Conservation (phyloP, 805 yeast genomes). For the Candida pseudofarinosa region DNA sequence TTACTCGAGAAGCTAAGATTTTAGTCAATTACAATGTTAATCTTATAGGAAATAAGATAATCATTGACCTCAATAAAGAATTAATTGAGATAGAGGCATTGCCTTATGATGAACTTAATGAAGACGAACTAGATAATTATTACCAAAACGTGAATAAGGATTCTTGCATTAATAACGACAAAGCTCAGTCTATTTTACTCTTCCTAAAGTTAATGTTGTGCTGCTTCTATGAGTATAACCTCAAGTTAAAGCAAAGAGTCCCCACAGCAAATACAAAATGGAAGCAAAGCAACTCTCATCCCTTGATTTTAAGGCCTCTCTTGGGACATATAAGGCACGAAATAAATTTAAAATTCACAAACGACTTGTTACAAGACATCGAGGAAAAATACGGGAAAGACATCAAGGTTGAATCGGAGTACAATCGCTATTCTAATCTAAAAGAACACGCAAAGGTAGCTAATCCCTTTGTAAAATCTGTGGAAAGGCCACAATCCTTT, state of each 20-base stretch:
- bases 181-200: constrained; percentile 52
- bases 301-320: constrained; percentile 51
- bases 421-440: constrained; percentile 25
- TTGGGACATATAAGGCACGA: constrained; percentile 59
- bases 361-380: constrained; percentile 24
- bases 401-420: constrained; percentile 4
- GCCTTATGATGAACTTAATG: constrained; percentile 38
- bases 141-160: constrained; percentile 28
- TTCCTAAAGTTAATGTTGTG: constrained; percentile 60
- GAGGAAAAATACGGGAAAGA: constrained; percentile 11
- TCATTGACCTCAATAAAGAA: constrained; percentile 62
- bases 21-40: constrained; percentile 67
- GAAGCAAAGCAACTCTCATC: constrained; percentile 41
- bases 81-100: constrained; percentile 69
- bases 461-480: constrained; percentile 37
- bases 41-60: constrained; percentile 59
- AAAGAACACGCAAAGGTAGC: constrained; percentile 7
- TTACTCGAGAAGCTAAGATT: constrained; percentile 69
- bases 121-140: constrained; percentile 29
- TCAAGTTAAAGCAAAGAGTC: constrained; percentile 37
- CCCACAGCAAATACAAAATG: constrained; percentile 46
- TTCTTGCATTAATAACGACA: constrained; percentile 27
- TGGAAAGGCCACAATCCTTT: constrained; percentile 33
- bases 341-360: constrained; percentile 26
- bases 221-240: constrained; percentile 49